Base-by-base conservation (phyloP, 345 rosid genomes). In the Microcos paniculata region DNA sequence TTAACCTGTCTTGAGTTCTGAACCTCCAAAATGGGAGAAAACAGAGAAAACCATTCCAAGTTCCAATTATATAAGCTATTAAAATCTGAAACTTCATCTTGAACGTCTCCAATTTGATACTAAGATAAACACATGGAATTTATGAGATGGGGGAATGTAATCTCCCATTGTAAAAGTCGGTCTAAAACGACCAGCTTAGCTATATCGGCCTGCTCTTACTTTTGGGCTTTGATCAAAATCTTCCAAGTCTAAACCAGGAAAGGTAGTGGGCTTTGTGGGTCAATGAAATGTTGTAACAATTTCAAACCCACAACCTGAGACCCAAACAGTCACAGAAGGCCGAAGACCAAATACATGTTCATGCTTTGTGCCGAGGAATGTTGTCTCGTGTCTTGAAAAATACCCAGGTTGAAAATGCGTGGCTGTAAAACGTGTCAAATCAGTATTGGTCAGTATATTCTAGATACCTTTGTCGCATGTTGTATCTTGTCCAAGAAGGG, bases 361-460 rank as follows among this genome's bases (percentile, higher is more conserved):
- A 2, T 35, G 5, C 8, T 40, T 40, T 40, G 65, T 58, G 18
- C 38, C 63, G n/a, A 38, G 15, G 28, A 9, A 21, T 14, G n/a
- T n/a, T n/a, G n/a, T n/a, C n/a, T n/a, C n/a, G n/a, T n/a, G n/a
- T n/a, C 23, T 4, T 45, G 15, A 9, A 31, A 48, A 46, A 13
- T 4, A 21, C 1, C 30, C n/a, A n/a, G n/a, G n/a, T n/a, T n/a
- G n/a, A n/a, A n/a, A n/a, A n/a, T 35, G 71, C 26, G 1, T 11
- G 26, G 19, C 21, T 26, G 6, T 31, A 2, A 52, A 52, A 66
- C 55, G 81, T 78, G 77, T 65, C 77, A 73, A 73, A 45, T 66
- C 49, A 48, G 2, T 46, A 66, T 33, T 23, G 16, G 73, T 23
- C 62, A 48, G n/a, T 1, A 69, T 28, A 10, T 49, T 51, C 58